Conservation (phyloP, 1,284 basidiomycete species). For the Leccinum variabile region DNA sequence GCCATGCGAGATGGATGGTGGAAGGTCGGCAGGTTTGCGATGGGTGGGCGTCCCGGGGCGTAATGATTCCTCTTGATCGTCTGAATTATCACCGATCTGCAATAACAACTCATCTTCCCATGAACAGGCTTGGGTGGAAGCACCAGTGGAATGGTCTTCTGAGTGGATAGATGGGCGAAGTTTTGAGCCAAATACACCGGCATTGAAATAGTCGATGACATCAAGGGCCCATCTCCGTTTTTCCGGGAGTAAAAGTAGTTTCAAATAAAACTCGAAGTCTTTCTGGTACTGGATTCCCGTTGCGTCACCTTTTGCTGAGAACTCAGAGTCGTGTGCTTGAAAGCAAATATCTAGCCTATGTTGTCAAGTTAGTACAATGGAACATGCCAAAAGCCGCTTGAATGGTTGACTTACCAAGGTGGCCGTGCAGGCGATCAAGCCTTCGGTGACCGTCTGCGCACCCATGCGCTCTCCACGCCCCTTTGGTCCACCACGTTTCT, state of each 20-base stretch:
- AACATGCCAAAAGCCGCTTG: neutral
- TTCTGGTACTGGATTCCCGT: slow-evolving; percentile 10
- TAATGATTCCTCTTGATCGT: neutral
- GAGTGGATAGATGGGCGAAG: no score
- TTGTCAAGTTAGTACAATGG: neutral
- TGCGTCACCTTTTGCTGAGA: neutral
- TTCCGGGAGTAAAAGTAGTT: slow-evolving; percentile 2
- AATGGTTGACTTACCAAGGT: slow-evolving; percentile 5
- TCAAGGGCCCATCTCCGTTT: slow-evolving; percentile 9
- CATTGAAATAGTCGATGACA: slow-evolving; percentile 10
- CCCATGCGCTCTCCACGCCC: slow-evolving; percentile 3
- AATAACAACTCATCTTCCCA: no score
- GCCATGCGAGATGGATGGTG: no score
- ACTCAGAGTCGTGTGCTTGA: neutral
- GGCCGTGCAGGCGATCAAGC: slow-evolving; percentile 11
- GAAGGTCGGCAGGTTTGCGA: no score
- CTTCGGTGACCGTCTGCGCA: slow-evolving; percentile 6
- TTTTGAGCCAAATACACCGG: no score
- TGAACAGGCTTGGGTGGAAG: no score
- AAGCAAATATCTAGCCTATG: slow-evolving; percentile 9
- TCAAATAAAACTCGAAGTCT: slow-evolving; percentile 12
- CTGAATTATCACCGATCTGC: neutral
- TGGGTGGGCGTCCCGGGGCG: neutral
- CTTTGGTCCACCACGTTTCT: slow-evolving; percentile 11
- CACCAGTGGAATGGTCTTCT: no score